Percentiles rank a stretch among this genome's conserved stretches.
These are phyloP conservation scores for Lachnellula subtilissima DNA, from an alignment of 2,329 filamentous ascomycete genomes.

Conservation along the genomic window DNA sequence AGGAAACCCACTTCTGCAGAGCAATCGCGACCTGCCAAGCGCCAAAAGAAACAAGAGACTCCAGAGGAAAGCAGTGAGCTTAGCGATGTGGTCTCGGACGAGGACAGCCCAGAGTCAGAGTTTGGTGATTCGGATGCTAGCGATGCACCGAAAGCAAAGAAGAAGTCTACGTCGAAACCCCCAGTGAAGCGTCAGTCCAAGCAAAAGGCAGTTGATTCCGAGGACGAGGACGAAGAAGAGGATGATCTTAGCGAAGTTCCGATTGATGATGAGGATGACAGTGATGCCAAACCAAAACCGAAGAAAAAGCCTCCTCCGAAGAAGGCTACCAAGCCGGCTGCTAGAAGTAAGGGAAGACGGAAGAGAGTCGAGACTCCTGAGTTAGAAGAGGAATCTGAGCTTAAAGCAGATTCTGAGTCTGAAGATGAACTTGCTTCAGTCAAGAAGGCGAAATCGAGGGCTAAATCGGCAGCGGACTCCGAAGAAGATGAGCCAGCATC, in stretches of 20 bases:
- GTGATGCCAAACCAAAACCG: conserved; percentile 5
- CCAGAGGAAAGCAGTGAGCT: conserved; percentile 9
- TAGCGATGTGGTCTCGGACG: conserved; percentile 10
- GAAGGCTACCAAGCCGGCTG: conserved; percentile 4
- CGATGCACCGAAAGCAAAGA: conserved; percentile 31
- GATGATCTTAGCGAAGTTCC: conserved; percentile 10
- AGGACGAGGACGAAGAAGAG: conserved; percentile 21
- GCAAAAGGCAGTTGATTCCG: conserved; percentile 22
- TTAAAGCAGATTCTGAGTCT: conserved; percentile 1
- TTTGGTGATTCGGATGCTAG: conserved; percentile 15
- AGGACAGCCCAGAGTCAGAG: conserved; percentile 12
- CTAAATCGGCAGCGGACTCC: neutral
- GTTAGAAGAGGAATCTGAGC: conserved; percentile 1
- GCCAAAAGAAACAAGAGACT: conserved; percentile 21
- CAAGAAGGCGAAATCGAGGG: neutral
- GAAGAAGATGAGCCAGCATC: conserved; percentile 8
- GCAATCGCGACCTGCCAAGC: conserved; percentile 31
- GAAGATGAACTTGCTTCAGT: neutral
- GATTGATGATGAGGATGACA: conserved; percentile 13
- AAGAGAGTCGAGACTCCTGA: conserved; percentile 2
- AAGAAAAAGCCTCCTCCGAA: conserved; percentile 23
- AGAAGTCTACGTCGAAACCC: conserved; percentile 38
- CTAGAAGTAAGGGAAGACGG: neutral
- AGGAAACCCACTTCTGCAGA: conserved; percentile 33
- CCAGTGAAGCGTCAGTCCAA: conserved; percentile 24